phyloP scores from a whole-genome alignment of 164 flowering plant genomes.

The Protea cynaroides region DNA sequence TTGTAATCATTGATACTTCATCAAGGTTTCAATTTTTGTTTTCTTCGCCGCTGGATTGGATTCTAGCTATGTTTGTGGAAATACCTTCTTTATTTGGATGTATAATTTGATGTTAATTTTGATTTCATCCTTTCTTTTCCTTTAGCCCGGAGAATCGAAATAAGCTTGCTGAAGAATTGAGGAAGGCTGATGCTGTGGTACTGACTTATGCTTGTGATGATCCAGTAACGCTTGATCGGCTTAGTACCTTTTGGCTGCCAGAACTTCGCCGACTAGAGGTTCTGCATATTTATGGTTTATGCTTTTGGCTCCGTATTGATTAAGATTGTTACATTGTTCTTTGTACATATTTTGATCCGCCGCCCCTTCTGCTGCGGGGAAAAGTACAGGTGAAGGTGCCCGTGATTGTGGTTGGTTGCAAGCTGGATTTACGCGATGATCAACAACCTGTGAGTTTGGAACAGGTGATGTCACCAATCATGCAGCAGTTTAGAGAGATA shows the following conservation, averaged over 20 bases:
- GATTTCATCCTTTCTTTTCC: neutral
- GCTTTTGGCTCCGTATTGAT: neutral
- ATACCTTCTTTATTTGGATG: neutral
- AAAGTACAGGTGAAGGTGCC: conserved; percentile 49
- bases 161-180: conserved; percentile 67
- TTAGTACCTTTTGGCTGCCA: conserved; percentile 86
- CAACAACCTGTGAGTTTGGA: conserved; percentile 57
- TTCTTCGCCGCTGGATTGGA: neutral
- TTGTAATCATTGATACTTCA: conserved; percentile 74
- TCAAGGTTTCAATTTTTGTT: conserved; percentile 31
- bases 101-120: neutral
- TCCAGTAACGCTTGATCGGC: conserved; percentile 61
- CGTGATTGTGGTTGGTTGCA: conserved; percentile 68
- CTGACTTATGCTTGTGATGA: conserved; percentile 92
- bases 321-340: neutral
- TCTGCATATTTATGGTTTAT: too few species aligned
- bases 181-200: conserved; percentile 85
- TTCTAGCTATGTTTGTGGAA: too few species aligned
- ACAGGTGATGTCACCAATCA: conserved; percentile 88
- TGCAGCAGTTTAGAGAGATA: conserved; percentile 97
- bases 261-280: conserved; percentile 89
- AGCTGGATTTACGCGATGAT: conserved; percentile 85
- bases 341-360: neutral
- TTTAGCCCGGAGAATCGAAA: conserved; percentile 53
- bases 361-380: too few species aligned